Conservation (phyloP, 768 basidiomycete species). For the Phanerochaete sordida region DNA sequence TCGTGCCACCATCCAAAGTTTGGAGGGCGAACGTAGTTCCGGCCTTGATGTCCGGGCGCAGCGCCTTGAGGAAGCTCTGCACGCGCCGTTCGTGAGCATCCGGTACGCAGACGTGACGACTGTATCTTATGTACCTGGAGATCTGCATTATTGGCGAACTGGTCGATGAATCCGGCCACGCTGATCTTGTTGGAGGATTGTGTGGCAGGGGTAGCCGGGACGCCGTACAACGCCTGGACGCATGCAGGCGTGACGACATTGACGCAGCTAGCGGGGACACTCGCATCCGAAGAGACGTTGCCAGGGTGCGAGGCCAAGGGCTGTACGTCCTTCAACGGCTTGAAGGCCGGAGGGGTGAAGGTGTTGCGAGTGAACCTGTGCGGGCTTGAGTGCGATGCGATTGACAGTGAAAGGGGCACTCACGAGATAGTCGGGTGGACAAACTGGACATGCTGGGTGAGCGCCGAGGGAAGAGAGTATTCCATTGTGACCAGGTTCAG, state of each 20-base stretch:
- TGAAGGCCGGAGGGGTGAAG: too few species aligned
- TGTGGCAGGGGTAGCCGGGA: conserved; percentile 29
- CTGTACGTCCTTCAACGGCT: too few species aligned
- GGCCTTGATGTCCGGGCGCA: conserved; percentile 22
- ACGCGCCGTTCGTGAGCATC: conserved; percentile 22
- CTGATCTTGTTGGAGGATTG: conserved; percentile 22
- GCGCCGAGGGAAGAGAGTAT: conserved; percentile 32
- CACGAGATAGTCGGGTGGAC: conserved; percentile 30
- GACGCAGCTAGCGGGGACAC: conserved; percentile 23
- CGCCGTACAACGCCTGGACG: conserved; percentile 32
- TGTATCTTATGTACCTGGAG: conserved; percentile 13
- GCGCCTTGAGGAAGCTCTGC: conserved; percentile 21
- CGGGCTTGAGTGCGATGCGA: not conserved
- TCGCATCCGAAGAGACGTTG: conserved; percentile 22
- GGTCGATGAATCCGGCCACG: conserved; percentile 30
- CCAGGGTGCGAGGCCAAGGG: too few species aligned
- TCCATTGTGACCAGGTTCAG: conserved; percentile 31
- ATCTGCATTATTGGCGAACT: conserved; percentile 29
- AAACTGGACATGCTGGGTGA: conserved; percentile 27
- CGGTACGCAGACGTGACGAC: conserved; percentile 17
- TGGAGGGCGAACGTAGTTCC: conserved; percentile 21
- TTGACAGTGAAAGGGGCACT: not conserved
- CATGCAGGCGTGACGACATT: conserved; percentile 25
- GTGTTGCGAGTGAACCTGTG: conserved; percentile 38
- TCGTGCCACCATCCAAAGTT: conserved; percentile 26